These are phyloP conservation scores for Pholiota microspora DNA, from an alignment of 768 basidiomycete species.

Conservation along the genomic window DNA sequence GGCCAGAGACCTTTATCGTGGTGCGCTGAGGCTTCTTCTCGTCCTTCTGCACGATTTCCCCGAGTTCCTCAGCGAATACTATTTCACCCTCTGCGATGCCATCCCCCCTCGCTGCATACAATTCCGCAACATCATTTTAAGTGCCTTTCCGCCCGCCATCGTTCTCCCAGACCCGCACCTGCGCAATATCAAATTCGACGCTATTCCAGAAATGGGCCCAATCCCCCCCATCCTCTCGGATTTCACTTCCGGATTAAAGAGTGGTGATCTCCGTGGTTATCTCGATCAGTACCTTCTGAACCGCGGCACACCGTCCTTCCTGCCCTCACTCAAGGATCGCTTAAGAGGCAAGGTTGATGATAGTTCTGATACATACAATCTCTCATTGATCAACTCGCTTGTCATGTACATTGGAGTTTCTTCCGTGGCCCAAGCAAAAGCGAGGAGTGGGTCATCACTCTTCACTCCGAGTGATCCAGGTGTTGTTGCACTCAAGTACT, in stretches of 20 bases:
- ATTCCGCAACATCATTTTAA: conserved; percentile 93
- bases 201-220: conserved; percentile 86
- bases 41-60: conserved; percentile 99
- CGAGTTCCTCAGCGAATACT: conserved; percentile 95
- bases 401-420: conserved; percentile 97
- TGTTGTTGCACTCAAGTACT: conserved; percentile 78
- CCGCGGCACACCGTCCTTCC: conserved; percentile 69
- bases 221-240: conserved; percentile 92
- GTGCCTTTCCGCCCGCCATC: conserved; percentile 85
- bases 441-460: conserved; percentile 74
- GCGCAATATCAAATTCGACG: conserved; percentile 68
- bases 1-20: conserved; percentile 86
- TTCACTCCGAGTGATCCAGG: conserved; percentile 85
- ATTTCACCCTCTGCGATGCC: conserved; percentile 92
- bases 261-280: conserved; percentile 71
- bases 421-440: conserved; percentile 86
- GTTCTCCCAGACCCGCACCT: conserved; percentile 86
- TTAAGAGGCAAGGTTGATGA: conserved; percentile 48
- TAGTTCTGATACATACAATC: conserved; percentile 69
- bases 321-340: conserved; percentile 76
- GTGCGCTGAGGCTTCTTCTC: conserved; percentile 84
- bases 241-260: conserved; percentile 80
- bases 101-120: conserved; percentile 94
- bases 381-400: conserved; percentile 87
- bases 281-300: conserved; percentile 86